Conservation (phyloP, 202 grass and related monocot genomes). For the Setaria viridis region DNA sequence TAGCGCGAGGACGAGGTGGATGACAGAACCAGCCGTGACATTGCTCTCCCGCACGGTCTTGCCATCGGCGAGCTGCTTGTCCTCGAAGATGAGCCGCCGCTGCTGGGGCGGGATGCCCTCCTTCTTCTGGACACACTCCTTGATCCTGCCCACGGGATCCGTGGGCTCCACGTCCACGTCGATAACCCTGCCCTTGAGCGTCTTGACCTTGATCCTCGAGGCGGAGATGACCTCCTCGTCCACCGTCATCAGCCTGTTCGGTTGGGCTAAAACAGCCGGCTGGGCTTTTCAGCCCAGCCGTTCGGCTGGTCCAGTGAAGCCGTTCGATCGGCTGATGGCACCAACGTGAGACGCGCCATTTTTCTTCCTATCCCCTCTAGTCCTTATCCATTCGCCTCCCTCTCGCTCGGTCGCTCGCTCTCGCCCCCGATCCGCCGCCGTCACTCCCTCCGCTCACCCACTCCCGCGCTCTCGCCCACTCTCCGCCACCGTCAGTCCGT, state of each 20-base stretch:
- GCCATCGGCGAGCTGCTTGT: conserved; percentile 11
- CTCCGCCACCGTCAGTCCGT: too few species aligned
- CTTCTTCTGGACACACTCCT: conserved; percentile 5
- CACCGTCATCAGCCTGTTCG: not conserved
- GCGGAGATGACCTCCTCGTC: not conserved
- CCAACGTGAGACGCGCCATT: too few species aligned
- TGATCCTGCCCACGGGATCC: not conserved
- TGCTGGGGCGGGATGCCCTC: conserved; percentile 33
- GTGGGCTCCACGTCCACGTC: not conserved
- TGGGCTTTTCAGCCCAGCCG: too few species aligned
- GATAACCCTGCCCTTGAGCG: conserved; percentile 17
- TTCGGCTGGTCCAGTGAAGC: too few species aligned
- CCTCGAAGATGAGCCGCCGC: conserved; percentile 32
- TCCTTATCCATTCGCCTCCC: too few species aligned
- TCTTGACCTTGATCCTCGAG: not conserved
- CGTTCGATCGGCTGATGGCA: too few species aligned
- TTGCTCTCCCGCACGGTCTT: not conserved
- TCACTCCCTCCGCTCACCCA: too few species aligned
- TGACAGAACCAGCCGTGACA: not conserved
- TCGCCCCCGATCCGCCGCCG: too few species aligned
- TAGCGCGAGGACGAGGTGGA: conserved; percentile 28
- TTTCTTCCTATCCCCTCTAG: too few species aligned
- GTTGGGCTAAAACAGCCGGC: too few species aligned
- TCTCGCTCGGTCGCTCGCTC: too few species aligned
- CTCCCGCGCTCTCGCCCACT: too few species aligned